Conservation (phyloP, 345 rosid species). For the Leavenworthia alabamica region DNA sequence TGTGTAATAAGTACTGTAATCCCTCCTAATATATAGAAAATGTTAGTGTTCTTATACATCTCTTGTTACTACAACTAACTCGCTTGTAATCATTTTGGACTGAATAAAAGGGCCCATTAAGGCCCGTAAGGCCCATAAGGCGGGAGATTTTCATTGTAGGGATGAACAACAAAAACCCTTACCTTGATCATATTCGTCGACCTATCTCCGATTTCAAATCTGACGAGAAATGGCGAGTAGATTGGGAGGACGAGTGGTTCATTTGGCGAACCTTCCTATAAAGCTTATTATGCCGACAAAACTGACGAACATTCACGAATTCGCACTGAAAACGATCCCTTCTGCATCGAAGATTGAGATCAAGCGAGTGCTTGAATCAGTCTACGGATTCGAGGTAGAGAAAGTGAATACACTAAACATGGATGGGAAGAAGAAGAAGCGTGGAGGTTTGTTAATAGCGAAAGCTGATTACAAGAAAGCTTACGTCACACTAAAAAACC, state of each 20-base stretch:
- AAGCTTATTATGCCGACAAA: slow-evolving; percentile 67
- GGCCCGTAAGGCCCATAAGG: no score
- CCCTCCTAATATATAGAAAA: neutral
- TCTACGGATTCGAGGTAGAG: slow-evolving; percentile 82
- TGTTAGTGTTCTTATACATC: no score
- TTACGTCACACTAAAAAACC: slow-evolving; percentile 55
- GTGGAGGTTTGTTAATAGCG: slow-evolving; percentile 66
- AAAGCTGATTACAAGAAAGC: slow-evolving; percentile 94
- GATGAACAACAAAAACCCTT: slow-evolving; percentile 6
- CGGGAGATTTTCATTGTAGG: no score
- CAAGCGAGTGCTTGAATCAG: slow-evolving; percentile 89
- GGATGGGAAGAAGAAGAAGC: slow-evolving; percentile 90
- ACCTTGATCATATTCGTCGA: neutral
- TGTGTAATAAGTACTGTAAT: slow-evolving; percentile 8
- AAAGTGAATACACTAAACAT: slow-evolving; percentile 85
- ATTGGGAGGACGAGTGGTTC: slow-evolving; percentile 67
- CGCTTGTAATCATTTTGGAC: neutral
- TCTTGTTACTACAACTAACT: no score
- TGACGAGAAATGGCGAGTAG: slow-evolving; percentile 87
- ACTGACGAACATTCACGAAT: slow-evolving; percentile 57
- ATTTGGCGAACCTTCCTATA: slow-evolving; percentile 79
- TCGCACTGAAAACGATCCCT: slow-evolving; percentile 73
- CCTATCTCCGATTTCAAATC: neutral
- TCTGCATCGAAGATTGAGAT: slow-evolving; percentile 90
- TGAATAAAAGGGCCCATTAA: slow-evolving; percentile 15